Conservation (phyloP, 305 asterid species). For the Coffea humblotiana region DNA sequence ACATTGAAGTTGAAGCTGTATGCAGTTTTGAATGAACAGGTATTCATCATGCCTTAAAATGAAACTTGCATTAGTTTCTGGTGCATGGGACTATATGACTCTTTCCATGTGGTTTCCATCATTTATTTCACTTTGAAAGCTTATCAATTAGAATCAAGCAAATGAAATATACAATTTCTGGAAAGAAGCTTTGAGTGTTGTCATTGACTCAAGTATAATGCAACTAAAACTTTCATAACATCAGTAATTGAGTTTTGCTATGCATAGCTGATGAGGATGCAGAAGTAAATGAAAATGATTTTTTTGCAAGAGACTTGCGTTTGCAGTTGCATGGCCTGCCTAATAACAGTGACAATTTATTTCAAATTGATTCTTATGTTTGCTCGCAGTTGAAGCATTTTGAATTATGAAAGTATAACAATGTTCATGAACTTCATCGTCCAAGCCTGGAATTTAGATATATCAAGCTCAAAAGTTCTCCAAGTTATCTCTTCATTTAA, state of each 20-base stretch:
- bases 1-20: conserved; percentile 58
- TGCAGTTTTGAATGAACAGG: conserved; percentile 65
- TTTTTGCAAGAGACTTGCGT: not conserved
- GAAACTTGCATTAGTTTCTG: not conserved
- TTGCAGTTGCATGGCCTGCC: not conserved
- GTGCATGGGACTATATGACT: not conserved
- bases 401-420: not conserved
- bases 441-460: not conserved
- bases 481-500: not conserved
- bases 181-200: not conserved
- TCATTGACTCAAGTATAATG: not conserved
- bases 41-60: conserved; percentile 16
- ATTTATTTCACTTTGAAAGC: not conserved
- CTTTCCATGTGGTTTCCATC: not conserved
- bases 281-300: not conserved
- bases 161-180: not conserved
- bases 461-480: not conserved
- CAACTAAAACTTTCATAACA: not conserved
- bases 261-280: not conserved
- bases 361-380: not conserved
- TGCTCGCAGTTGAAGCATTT: not conserved
- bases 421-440: not conserved
- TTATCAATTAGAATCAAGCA: not conserved
- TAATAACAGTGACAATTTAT: not conserved
- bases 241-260: not conserved